Conservation (phyloP, 2,329 filamentous ascomycete genomes). For the Cladosporium sp. region DNA sequence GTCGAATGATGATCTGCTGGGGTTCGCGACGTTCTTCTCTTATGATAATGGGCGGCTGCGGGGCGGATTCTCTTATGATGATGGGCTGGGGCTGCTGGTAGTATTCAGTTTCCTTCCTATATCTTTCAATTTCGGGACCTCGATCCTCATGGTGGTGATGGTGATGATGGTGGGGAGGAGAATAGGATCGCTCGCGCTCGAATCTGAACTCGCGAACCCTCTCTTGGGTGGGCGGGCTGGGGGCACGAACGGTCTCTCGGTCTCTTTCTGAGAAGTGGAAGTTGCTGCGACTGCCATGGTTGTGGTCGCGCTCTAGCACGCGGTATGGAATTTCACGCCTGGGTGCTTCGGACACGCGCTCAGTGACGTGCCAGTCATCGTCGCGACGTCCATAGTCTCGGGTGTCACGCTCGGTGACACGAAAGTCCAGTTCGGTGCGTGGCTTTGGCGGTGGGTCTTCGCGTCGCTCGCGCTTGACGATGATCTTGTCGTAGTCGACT, state of each 20-base stretch:
- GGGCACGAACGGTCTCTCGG: constrained; percentile 25
- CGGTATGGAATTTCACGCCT: constrained; percentile 30
- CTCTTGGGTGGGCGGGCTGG: constrained; percentile 41
- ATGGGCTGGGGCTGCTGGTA: constrained; percentile 45
- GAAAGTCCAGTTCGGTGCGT: constrained; percentile 24
- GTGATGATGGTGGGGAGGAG: constrained; percentile 38
- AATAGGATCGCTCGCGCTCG: constrained; percentile 46
- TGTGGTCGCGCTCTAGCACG: constrained; percentile 28
- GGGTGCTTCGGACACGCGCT: constrained; percentile 32
- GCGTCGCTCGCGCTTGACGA: constrained; percentile 39
- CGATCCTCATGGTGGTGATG: constrained; percentile 36
- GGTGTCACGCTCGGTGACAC: constrained; percentile 21
- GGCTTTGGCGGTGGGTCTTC: constrained; percentile 16
- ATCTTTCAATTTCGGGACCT: constrained; percentile 45
- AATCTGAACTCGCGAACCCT: constrained; percentile 49
- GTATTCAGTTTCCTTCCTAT: constrained; percentile 50
- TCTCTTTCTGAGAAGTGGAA: constrained; percentile 37
- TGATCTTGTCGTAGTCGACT: constrained; percentile 44
- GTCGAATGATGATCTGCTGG: constrained; percentile 46
- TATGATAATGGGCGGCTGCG: constrained; percentile 46
- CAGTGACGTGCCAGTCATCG: constrained; percentile 34
- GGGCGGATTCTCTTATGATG: constrained; percentile 48
- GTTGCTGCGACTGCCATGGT: constrained; percentile 28
- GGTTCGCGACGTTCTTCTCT: constrained; percentile 43
- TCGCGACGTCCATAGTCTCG: constrained; percentile 19